phyloP scores from a whole-genome alignment of 1,284 basidiomycete genomes.

The Sphagnurus paluster region DNA sequence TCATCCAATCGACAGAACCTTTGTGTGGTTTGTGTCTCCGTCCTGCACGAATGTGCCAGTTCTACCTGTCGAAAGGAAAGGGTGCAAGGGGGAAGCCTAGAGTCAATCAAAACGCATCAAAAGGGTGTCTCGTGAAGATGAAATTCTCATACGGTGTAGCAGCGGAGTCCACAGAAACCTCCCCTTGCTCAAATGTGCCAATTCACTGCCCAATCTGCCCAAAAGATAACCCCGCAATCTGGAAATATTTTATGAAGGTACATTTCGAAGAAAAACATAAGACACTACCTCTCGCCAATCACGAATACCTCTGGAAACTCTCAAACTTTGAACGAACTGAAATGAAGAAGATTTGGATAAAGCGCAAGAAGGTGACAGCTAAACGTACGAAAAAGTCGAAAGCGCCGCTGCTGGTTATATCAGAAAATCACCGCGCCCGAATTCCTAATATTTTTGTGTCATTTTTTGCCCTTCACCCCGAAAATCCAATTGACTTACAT shows the following conservation, averaged over 20 bases:
- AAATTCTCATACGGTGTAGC: slow-evolving; percentile 24
- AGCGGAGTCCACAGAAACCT: slow-evolving; percentile 14
- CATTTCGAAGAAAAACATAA: slow-evolving; percentile 25
- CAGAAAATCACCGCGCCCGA: neutral
- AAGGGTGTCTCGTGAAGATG: slow-evolving; percentile 19
- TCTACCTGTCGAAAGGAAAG: slow-evolving; percentile 23
- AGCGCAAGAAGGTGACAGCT: neutral
- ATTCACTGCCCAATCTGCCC: slow-evolving; percentile 27
- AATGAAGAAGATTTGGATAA: slow-evolving; percentile 22
- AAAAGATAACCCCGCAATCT: slow-evolving; percentile 23
- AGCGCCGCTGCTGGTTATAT: neutral
- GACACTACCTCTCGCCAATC: slow-evolving; percentile 4
- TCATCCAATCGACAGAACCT: slow-evolving; percentile 14
- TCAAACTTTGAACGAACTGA: slow-evolving; percentile 15
- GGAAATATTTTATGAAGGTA: slow-evolving; percentile 27
- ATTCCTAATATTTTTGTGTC: too few species aligned
- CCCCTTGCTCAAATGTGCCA: slow-evolving; percentile 32
- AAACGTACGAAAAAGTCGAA: neutral
- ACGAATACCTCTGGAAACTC: slow-evolving; percentile 18
- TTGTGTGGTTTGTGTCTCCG: slow-evolving; percentile 28
- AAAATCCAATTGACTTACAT: too few species aligned
- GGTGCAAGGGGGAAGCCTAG: slow-evolving; percentile 14
- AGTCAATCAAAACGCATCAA: slow-evolving; percentile 16
- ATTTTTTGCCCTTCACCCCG: too few species aligned
- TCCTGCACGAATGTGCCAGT: slow-evolving; percentile 16